A percentile compares a stretch with the other conserved stretches of the same genome.
Evolutionary conservation across 192 early-diverging fungal species (phyloP).

Genomic region (Pilobolus umbonatus): DNA sequence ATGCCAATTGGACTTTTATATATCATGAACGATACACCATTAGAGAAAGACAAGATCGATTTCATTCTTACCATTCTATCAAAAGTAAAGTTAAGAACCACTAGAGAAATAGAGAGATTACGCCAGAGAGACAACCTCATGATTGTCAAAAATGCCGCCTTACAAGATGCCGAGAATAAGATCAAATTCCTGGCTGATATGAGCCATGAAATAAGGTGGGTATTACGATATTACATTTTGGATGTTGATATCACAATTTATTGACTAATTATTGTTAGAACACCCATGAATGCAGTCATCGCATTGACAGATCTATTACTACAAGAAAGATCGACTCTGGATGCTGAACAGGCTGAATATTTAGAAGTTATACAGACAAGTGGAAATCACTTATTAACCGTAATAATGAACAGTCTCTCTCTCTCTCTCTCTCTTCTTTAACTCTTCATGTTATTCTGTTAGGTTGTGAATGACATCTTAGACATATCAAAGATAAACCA

Average conservation of each 20-base stretch:
- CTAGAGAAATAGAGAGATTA: constrained; percentile 40
- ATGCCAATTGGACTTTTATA: constrained; percentile 36
- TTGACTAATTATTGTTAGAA: constrained; percentile 28
- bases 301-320: constrained; percentile 48
- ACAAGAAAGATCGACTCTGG: constrained; percentile 38
- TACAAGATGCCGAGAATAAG: constrained; percentile 48
- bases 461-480: constrained; percentile 54
- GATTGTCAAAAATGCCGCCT: constrained; percentile 40
- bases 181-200: constrained; percentile 53
- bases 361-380: constrained; percentile 53
- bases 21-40: constrained; percentile 31
- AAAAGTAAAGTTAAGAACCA: constrained; percentile 30
- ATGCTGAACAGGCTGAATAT: constrained; percentile 43
- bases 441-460: constrained; percentile 3
- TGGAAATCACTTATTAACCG: constrained; percentile 52
- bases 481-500: constrained; percentile 54
- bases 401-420: constrained; percentile 26
- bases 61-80: constrained; percentile 29
- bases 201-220: constrained; percentile 52
- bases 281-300: constrained; percentile 55
- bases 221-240: background rate
- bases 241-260: background rate
- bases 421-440: background rate
- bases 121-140: constrained; percentile 36
- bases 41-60: constrained; percentile 25